These are phyloP conservation scores for Chytridiales sp. DNA, from an alignment of 371 early-diverging fungal species.

Conservation along the genomic window DNA sequence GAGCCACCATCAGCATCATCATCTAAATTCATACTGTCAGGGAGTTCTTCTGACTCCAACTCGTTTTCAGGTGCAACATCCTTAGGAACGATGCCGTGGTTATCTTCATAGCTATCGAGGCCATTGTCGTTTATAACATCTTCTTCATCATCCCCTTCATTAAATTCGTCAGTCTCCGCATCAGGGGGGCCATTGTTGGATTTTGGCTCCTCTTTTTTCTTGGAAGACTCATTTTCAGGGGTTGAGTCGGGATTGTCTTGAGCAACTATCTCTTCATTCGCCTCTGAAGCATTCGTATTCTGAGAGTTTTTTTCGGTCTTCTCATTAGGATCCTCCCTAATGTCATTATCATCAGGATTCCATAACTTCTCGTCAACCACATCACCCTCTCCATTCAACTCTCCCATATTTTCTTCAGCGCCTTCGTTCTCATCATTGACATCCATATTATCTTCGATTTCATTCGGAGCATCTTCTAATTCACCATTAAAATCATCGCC, in stretches of 20 bases:
- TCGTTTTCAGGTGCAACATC: constrained; percentile 24
- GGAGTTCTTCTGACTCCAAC: constrained; percentile 46
- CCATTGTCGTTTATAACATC: constrained; percentile 44
- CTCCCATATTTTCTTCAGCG: constrained; percentile 87
- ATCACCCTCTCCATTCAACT: constrained; percentile 83
- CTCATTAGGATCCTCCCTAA: constrained; percentile 18
- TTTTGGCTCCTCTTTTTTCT: constrained; percentile 33
- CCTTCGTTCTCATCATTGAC: constrained; percentile 62
- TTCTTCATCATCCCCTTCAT: constrained; percentile 27
- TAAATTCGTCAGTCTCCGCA: constrained; percentile 29
- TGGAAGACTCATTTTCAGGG: constrained; percentile 42
- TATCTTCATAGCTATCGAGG: constrained; percentile 54
- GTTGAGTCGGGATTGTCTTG: constrained; percentile 29
- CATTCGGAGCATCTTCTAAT: constrained; percentile 79
- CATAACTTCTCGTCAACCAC: constrained; percentile 97
- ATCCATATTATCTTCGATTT: constrained; percentile 53
- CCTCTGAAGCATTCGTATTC: constrained; percentile 50
- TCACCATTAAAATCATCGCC: constrained; percentile 93
- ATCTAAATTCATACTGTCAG: constrained; percentile 56
- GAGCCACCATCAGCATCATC: constrained; percentile 37
- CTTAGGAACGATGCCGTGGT: constrained; percentile 42
- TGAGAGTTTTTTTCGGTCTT: constrained; percentile 50
- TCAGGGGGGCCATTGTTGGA: constrained; percentile 1
- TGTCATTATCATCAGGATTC: constrained; percentile 65
- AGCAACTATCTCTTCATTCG: constrained; percentile 56